phyloP scores from a whole-genome alignment of 805 yeast genomes.

The Torulaspora gathmanii region DNA sequence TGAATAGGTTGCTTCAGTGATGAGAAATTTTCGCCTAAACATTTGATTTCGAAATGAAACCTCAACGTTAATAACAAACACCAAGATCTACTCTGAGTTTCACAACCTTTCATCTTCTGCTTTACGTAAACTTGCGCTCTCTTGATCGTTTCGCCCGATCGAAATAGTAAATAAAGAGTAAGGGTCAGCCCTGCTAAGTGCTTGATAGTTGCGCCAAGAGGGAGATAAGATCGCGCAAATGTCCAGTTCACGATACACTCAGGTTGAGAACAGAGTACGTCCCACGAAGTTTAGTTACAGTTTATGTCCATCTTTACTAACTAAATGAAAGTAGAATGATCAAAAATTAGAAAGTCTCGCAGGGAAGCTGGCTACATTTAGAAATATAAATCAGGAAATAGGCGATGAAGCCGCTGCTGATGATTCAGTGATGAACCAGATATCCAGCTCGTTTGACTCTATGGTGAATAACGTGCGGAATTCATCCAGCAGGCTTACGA shows the following conservation, averaged over 20 bases:
- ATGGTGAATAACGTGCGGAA: conserved; percentile 47
- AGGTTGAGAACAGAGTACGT: conserved; percentile 30
- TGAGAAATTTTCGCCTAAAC: conserved; percentile 38
- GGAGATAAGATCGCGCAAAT: conserved; percentile 12
- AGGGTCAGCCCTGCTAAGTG: background rate
- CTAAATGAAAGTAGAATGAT: conserved; percentile 45
- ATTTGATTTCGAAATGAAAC: conserved; percentile 34
- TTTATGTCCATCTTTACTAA: background rate
- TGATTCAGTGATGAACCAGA: conserved; percentile 37
- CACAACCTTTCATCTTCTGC: conserved; percentile 1
- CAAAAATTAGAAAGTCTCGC: conserved; percentile 58
- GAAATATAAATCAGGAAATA: conserved; percentile 64
- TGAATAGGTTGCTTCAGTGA: conserved; percentile 19
- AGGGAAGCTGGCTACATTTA: conserved; percentile 56
- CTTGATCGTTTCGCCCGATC: conserved; percentile 8
- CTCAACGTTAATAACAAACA: conserved; percentile 34
- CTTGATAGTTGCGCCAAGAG: background rate
- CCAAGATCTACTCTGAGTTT: conserved; percentile 42
- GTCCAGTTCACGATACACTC: conserved; percentile 34
- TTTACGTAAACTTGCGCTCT: background rate
- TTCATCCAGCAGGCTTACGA: conserved; percentile 48
- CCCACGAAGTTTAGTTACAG: too few species aligned
- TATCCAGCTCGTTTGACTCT: conserved; percentile 49
- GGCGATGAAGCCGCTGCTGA: conserved; percentile 59
- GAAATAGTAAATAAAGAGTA: background rate